Base-by-base conservation (phyloP, 2,329 filamentous ascomycete species). In the Pezicula rhizophila region DNA sequence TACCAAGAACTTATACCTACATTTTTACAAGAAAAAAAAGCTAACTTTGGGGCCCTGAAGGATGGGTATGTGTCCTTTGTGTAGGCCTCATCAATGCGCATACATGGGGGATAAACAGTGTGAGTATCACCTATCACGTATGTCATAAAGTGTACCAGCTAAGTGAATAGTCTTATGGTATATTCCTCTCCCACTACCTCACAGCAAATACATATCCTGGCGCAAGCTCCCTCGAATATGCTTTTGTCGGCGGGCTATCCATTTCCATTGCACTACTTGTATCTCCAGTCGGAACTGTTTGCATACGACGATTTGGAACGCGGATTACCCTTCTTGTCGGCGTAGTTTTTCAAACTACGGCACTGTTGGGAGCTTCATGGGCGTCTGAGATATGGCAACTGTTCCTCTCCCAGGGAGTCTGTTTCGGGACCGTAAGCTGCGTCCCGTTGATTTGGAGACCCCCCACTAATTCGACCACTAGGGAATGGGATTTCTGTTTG, bases 181-280 rank as follows among this genome's bases (percentile, higher is more conserved):
- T 89, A 49, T 89, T 85, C 54, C 79, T 92, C 12, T 84, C 89
- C 14, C 78, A 89, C 59, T 93, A 92, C 69, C 77, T 92, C 48
- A 70, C 74, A 15, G 77, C 76, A 43, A 70, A 81, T 46, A 72
- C 75, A 18, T 89, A 86, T 54, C 76, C 80, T 0, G 79, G 77
- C 12, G 78, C 85, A 2, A 80, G 78, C 0, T 68, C 77, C 2
- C 74, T 91, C 2, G 75, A 82, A 5, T 91, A 84, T 65, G 87
- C 87, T 37, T 90, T 92, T 62, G 76, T 92, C n/a, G 87, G 87
- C 25, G 83, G 82, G 0, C 70, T 88, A 0, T 84, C 80, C 26
- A 79, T 87, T 39, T 81, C 80, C 1, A 74, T 69, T 67, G 84
- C 84, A 2, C 72, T 91, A 51, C 64, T 88, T 7, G 68, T 87